phyloP scores from a whole-genome alignment of 2,329 filamentous ascomycete genomes.

The Verticillium alfalfae region DNA sequence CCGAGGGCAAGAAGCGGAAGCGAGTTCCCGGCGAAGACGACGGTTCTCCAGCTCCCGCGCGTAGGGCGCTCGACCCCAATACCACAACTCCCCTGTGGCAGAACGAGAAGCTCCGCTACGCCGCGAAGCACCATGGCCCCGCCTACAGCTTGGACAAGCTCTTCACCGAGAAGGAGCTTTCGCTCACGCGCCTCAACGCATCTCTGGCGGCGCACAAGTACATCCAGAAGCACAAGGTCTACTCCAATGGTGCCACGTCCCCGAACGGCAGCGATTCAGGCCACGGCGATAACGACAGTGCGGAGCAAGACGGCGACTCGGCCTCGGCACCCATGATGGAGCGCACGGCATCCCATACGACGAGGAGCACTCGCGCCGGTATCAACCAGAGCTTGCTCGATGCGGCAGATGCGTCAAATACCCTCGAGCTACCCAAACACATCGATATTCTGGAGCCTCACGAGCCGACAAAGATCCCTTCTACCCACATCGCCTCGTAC shows the following conservation, averaged over 20 bases:
- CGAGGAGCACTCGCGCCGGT: conserved; percentile 54
- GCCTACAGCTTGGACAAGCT: conserved; percentile 64
- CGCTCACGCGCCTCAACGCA: conserved; percentile 59
- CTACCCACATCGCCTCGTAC: conserved; percentile 51
- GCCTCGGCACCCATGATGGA: conserved; percentile 54
- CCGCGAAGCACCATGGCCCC: conserved; percentile 51
- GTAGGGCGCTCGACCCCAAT: conserved; percentile 49
- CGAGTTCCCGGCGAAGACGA: conserved; percentile 55
- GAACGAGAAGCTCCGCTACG: conserved; percentile 49
- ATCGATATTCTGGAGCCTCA: conserved; percentile 49
- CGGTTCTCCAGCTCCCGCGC: conserved; percentile 54
- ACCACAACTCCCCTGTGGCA: conserved; percentile 59
- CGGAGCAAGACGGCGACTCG: conserved; percentile 38
- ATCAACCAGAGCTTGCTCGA: conserved; percentile 50
- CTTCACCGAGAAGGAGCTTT: conserved; percentile 65
- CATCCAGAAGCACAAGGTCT: conserved; percentile 50
- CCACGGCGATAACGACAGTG: conserved; percentile 44
- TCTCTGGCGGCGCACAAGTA: conserved; percentile 58
- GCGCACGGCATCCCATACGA: conserved; percentile 58
- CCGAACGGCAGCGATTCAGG: conserved; percentile 49
- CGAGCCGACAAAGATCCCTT: conserved; percentile 53
- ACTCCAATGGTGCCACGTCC: conserved; percentile 41
- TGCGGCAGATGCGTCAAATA: conserved; percentile 55
- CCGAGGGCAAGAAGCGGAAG: conserved; percentile 58
- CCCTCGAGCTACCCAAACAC: conserved; percentile 53